Base-by-base conservation (phyloP, 805 yeast species). In the Kodamaea hsintzibuensis region DNA sequence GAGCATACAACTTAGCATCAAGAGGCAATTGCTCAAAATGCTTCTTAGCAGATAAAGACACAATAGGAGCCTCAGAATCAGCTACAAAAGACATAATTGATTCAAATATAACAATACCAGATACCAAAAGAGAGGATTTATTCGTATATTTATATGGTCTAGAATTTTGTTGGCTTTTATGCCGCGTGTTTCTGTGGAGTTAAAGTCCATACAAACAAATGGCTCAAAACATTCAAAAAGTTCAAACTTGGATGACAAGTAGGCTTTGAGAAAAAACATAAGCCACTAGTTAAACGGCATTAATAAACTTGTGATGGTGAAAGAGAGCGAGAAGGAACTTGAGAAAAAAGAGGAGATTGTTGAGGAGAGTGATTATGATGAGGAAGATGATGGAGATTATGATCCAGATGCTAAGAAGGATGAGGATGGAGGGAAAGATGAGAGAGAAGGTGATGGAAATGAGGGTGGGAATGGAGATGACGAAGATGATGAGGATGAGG, bases 1-100 rank as follows among this genome's bases (percentile, higher is more conserved):
- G 96, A 17, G 97, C 96, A 65, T 91, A 91, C 40, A 63, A 57
- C 54, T 79, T 77, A 65, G 88, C 82, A 57, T 86, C 86, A 40
- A 74, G 69, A 13, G 88, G 78, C 62, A 91, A 76, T 47, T 82
- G 82, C 14, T 85, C 84, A 61, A 91, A 89, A 69, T 82, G 91
- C 42, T 77, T 72, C 60, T 82, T 83, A 18, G 95, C 91, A 1
- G 86, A 78, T 33, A 91, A 70, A 19, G 62, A 39, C 3, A 75
- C 67, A 54, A 76, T 71, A 7, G 80, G 80, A 2, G 79, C 78
- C 49, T 68, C 79, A 7, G 78, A 63, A 57, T 76, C 81, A 14
- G 80, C 79, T 45, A 38, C 48, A 13, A 47, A 47, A 7, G 50
- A 47, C 50, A 47, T 47, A 37, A 14, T 44, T 13, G 19, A 5